phyloP scores from a whole-genome alignment of 495 filamentous ascomycete species.

The Rostrohypoxylon terebratum region DNA sequence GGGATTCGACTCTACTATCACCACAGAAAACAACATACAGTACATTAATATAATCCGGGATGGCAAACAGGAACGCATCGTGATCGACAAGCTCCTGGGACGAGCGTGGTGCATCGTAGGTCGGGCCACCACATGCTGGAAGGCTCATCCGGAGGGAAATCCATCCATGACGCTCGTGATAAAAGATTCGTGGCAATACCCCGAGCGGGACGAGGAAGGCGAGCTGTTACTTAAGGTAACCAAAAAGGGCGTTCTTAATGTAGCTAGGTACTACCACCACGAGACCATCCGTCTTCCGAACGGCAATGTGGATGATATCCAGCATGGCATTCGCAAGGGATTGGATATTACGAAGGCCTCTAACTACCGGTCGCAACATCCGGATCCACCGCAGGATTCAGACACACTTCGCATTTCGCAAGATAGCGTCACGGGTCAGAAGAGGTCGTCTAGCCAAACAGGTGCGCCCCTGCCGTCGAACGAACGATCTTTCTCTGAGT shows the following conservation, averaged over 20 bases:
- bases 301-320: slow-evolving; percentile 53
- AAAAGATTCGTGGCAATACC: slow-evolving; percentile 65
- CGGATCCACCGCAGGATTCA: no score
- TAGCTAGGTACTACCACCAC: slow-evolving; percentile 60
- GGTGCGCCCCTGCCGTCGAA: slow-evolving; percentile 18
- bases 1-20: slow-evolving; percentile 60
- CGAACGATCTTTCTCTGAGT: no score
- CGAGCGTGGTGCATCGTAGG: slow-evolving; percentile 53
- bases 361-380: no score
- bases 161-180: slow-evolving; percentile 54
- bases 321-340: slow-evolving; percentile 26
- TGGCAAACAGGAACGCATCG: slow-evolving; percentile 54
- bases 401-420: no score
- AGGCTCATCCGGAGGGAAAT: slow-evolving; percentile 56
- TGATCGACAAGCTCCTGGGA: slow-evolving; percentile 59
- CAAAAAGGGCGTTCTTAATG: slow-evolving; percentile 52
- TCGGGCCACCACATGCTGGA: slow-evolving; percentile 62
- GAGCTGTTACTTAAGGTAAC: slow-evolving; percentile 54
- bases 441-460: no score
- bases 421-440: no score
- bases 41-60: slow-evolving; percentile 57
- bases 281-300: slow-evolving; percentile 54
- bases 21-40: slow-evolving; percentile 49
- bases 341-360: slow-evolving; percentile 18
- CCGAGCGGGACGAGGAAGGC: slow-evolving; percentile 61